Base-by-base conservation (phyloP, 306 rosid genomes). In the Rubus parviflorus region DNA sequence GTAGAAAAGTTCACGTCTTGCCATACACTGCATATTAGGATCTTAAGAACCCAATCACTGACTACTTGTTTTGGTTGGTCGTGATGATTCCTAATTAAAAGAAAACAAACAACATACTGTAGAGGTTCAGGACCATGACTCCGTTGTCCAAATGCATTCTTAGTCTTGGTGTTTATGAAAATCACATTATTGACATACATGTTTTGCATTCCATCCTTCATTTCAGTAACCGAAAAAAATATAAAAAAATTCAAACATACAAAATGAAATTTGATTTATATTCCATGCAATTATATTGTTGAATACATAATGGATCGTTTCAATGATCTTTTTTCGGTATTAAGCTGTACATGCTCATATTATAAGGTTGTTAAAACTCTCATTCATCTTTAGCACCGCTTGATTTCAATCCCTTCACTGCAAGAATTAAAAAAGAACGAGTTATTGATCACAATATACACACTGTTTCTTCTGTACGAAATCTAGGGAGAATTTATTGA, bases 331-430 rank as follows among this genome's bases (percentile, higher is more conserved):
- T 6, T 25, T 12, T 0, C 0, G 65, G 65, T 60, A 1, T 60
- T 12, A 13, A 61, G 67, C 41, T 61, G 66, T 25, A 25, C 41
- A 23, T 25, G 40, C 42, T 41, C 69, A 30, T 15, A 43, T 61
- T 43, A 57, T 10, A 60, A 57, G 6, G n/a, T 53, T 5, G n/a
- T 40, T 38, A 7, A 57, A 43, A 74, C 54, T 22, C 54, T 73
- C 40, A 9, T 14, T 45, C 46, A 43, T 14, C 53, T 73, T 13
- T 7, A 25, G 13, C 69, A 45, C 57, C 46, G 11, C 54, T 49
- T 30, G 60, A 70, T 70, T 30, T 30, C 56, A 60, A 25, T 43
- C 46, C 7, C 56, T 25, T 74, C 78, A 60, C 78, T 74, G 70
- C 58, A 19, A 25, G 30, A 64, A 74, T 8, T 60, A 0, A 7